phyloP scores from a whole-genome alignment of 2,329 filamentous ascomycete species.

The Penicillium crustosum region DNA sequence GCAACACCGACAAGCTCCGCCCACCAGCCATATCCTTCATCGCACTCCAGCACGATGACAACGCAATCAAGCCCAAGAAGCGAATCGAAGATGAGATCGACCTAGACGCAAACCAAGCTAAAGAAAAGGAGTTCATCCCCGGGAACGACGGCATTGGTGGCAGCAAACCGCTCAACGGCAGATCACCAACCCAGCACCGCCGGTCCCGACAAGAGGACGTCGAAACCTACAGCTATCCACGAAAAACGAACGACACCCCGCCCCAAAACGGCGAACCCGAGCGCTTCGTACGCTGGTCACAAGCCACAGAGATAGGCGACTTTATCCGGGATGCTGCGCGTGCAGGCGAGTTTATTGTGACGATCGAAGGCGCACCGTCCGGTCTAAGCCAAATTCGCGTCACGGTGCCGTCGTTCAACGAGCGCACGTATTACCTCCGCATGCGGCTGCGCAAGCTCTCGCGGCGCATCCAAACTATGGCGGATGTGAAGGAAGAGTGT shows the following conservation, averaged over 20 bases:
- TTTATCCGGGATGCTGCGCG: constrained; percentile 88
- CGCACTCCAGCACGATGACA: constrained; percentile 70
- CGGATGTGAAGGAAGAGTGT: constrained; percentile 76
- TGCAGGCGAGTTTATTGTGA: constrained; percentile 79
- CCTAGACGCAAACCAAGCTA: constrained; percentile 42
- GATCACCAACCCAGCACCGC: constrained; percentile 42
- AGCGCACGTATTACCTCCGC: constrained; percentile 86
- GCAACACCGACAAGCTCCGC: constrained; percentile 63
- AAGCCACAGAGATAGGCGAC: constrained; percentile 86
- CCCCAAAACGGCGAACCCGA: constrained; percentile 19
- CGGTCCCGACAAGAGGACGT: constrained; percentile 59
- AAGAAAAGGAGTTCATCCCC: constrained; percentile 6
- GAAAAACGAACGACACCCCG: constrained; percentile 40
- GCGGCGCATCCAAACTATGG: constrained; percentile 65
- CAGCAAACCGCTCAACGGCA: constrained; percentile 1
- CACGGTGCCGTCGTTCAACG: constrained; percentile 80
- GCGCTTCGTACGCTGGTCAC: constrained; percentile 83
- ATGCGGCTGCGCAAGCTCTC: constrained; percentile 72
- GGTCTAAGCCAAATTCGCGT: constrained; percentile 69
- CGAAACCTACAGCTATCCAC: constrained; percentile 69
- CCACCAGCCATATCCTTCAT: constrained; percentile 75
- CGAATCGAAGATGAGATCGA: constrained; percentile 35
- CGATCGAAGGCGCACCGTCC: constrained; percentile 68
- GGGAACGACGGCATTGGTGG: constrained; percentile 9
- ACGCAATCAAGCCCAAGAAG: constrained; percentile 49